Percentiles rank a stretch among this genome's conserved stretches.
Evolutionary conservation across 2,329 filamentous ascomycete species (phyloP).

Genomic region (Aquanectria penicillioides): DNA sequence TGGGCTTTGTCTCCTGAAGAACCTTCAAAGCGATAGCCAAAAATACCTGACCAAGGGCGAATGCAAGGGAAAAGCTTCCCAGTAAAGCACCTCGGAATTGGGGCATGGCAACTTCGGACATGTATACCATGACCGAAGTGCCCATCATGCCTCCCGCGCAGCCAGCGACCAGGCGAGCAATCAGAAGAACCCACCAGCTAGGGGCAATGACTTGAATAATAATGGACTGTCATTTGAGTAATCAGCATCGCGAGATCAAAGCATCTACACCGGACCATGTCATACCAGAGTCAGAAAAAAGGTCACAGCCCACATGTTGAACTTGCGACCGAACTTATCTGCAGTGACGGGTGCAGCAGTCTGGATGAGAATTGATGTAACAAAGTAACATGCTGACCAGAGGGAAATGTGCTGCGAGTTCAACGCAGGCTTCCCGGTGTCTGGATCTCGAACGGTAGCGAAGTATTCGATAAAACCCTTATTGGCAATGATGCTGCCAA

Average conservation of each 20-base stretch:
- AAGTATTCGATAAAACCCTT: slow-evolving; percentile 22
- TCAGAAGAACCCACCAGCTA: slow-evolving; percentile 21
- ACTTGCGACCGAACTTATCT: slow-evolving; percentile 16
- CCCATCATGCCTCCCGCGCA: slow-evolving; percentile 24
- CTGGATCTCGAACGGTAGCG: slow-evolving; percentile 17
- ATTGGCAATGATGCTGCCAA: slow-evolving; percentile 25
- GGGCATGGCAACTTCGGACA: slow-evolving; percentile 25
- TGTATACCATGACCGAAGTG: slow-evolving; percentile 27
- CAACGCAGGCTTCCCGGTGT: slow-evolving; percentile 15
- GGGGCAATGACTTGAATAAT: slow-evolving; percentile 19
- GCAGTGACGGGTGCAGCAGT: slow-evolving; percentile 14
- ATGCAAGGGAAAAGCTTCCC: slow-evolving; percentile 19
- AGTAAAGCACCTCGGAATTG: slow-evolving; percentile 21
- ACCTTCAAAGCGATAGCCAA: slow-evolving; percentile 17
- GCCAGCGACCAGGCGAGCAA: slow-evolving; percentile 19
- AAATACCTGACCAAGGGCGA: slow-evolving; percentile 20
- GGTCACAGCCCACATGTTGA: slow-evolving; percentile 24
- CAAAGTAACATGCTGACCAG: slow-evolving; percentile 19
- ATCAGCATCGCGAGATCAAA: not conserved
- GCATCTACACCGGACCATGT: not conserved
- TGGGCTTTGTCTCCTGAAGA: slow-evolving; percentile 5
- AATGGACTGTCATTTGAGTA: not conserved
- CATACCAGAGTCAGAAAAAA: slow-evolving; percentile 20
- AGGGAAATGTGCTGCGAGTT: slow-evolving; percentile 22
- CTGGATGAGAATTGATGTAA: slow-evolving; percentile 20